A percentile compares a stretch with the other conserved stretches of the same genome.
These are phyloP conservation scores for Porcisia deanei DNA, from an alignment of 208 protist genomes.

Conservation along the genomic window DNA sequence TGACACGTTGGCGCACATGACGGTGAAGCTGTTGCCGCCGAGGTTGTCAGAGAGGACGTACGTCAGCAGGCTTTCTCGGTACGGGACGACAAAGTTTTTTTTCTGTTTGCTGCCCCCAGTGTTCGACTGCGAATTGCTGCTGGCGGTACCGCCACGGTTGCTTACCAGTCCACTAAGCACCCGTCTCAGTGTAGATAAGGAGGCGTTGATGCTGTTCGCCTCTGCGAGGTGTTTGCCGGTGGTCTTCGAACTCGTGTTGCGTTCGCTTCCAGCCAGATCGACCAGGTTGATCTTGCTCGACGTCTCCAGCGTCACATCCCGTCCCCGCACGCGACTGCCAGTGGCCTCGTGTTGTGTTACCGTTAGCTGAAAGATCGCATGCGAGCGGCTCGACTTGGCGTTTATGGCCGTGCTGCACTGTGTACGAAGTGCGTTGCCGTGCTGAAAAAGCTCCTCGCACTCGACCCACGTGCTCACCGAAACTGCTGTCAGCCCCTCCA, in stretches of 20 bases:
- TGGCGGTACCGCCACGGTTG: constrained; percentile 1
- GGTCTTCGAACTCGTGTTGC: constrained; percentile 34
- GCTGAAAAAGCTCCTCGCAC: constrained; percentile 65
- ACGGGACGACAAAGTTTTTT: constrained; percentile 49
- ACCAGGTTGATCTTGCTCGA: constrained; percentile 80
- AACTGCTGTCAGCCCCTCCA: constrained; percentile 82
- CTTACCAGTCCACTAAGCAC: constrained; percentile 71
- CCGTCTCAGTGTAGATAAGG: constrained; percentile 69
- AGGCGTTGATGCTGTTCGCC: constrained; percentile 80
- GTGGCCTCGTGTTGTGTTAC: constrained; percentile 61
- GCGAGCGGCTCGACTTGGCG: constrained; percentile 89
- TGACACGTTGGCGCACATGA: constrained; percentile 89
- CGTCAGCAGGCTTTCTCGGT: constrained; percentile 92
- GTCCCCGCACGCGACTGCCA: constrained; percentile 79
- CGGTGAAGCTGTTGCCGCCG: constrained; percentile 76
- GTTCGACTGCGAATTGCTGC: neutral
- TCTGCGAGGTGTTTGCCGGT: constrained; percentile 55
- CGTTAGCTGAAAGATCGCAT: constrained; percentile 95
- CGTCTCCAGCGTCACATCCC: constrained; percentile 37
- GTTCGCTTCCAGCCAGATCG: constrained; percentile 79
- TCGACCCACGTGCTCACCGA: constrained; percentile 60
- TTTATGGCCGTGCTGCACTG: constrained; percentile 90
- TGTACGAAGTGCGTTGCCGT: constrained; percentile 71
- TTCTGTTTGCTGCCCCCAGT: constrained; percentile 17
- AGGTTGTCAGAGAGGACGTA: constrained; percentile 87